Percentiles rank a stretch among this genome's conserved stretches.
Evolutionary conservation across 257 asterid species (phyloP).

Genomic region (Ballota nigra): DNA sequence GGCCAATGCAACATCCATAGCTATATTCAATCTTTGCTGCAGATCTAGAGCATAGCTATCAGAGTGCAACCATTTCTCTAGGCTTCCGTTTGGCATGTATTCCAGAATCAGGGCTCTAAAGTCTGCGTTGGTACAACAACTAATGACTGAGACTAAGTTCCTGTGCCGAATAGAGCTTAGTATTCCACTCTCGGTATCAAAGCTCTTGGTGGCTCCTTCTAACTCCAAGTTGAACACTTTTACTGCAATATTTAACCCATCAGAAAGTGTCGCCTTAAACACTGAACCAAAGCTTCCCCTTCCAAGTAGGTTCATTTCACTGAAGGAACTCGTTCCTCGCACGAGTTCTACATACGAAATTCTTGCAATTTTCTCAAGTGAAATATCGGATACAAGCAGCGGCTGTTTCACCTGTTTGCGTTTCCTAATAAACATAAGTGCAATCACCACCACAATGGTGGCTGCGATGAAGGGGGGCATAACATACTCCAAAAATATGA

Average conservation of each 20-base stretch:
- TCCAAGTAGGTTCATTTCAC: neutral
- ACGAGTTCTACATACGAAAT: constrained; percentile 26
- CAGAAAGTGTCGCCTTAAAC: neutral
- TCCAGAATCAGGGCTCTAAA: neutral
- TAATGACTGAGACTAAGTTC: neutral
- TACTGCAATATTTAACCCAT: neutral
- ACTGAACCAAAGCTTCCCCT: neutral
- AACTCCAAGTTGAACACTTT: neutral
- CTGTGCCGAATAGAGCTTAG: neutral
- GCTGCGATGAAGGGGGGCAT: neutral
- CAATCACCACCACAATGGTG: neutral
- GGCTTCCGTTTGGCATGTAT: neutral
- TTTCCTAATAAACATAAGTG: neutral
- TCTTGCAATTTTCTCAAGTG: neutral
- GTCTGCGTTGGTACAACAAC: neutral
- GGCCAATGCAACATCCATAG: neutral
- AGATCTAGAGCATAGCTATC: neutral
- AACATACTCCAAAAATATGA: neutral
- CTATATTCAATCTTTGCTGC: neutral
- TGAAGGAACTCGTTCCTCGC: constrained; percentile 10
- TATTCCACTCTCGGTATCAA: neutral
- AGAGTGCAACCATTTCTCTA: neutral
- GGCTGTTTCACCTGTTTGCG: too few relatives aligned
- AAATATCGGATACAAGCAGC: neutral
- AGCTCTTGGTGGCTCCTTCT: neutral